Percentiles rank a stretch among this genome's conserved stretches.
phyloP scores from a whole-genome alignment of 2,329 filamentous ascomycete species.

The Acephala macrosclerotiorum region DNA sequence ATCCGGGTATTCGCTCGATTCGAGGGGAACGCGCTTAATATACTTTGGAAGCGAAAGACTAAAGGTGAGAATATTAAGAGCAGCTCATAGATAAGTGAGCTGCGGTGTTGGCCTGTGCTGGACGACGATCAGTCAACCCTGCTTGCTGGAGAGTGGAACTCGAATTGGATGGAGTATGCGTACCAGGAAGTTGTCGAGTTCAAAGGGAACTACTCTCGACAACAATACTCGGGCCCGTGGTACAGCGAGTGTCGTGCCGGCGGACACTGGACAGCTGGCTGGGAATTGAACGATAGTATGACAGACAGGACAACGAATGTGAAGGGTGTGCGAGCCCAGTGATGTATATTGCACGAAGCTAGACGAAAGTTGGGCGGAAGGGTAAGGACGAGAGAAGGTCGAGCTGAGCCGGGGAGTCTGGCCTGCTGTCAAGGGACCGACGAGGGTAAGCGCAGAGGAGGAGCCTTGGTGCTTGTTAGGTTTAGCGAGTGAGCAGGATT shows the following conservation, averaged over 20 bases:
- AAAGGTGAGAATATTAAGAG: constrained; percentile 31
- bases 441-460: constrained; percentile 24
- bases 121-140: constrained; percentile 20
- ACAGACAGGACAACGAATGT: constrained; percentile 35
- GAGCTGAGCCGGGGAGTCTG: constrained; percentile 19
- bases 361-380: constrained; percentile 27
- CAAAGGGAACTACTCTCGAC: constrained; percentile 19
- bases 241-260: constrained; percentile 25
- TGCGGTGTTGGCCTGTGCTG: constrained; percentile 22
- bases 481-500: too few relatives aligned
- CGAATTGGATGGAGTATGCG: neutral
- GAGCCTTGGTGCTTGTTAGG: constrained; percentile 16
- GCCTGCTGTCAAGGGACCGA: constrained; percentile 27
- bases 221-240: constrained; percentile 18
- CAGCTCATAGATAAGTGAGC: constrained; percentile 31
- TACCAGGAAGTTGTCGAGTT: neutral
- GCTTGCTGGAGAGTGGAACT: neutral
- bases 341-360: constrained; percentile 36
- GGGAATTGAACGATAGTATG: constrained; percentile 30
- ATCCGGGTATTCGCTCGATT: constrained; percentile 8
- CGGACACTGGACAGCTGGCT: constrained; percentile 20
- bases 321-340: constrained; percentile 31
- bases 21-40: neutral
- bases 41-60: constrained; percentile 39
- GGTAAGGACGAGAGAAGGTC: constrained; percentile 26